Base-by-base conservation (phyloP, 768 basidiomycete genomes). In the Russula compacta region DNA sequence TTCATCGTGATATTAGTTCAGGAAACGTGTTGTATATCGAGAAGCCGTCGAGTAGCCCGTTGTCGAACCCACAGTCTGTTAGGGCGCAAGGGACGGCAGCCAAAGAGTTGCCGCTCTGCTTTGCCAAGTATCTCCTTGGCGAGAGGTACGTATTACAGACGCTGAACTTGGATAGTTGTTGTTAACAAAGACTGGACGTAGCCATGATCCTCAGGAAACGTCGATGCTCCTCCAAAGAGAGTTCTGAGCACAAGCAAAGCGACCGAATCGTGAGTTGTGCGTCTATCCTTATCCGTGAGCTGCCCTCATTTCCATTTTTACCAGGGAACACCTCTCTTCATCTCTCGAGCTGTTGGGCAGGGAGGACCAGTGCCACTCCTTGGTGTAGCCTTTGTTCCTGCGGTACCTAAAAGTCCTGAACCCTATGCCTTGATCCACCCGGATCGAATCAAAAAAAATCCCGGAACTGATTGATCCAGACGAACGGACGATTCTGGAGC, bases 161-260 rank as follows among this genome's bases (percentile, higher is more conserved):
- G 19, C 44, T 15, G 54, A 56, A 46, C n/a, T 4, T 46, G 54
- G 54, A 46, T 56, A 36, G 54, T 46, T 54, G 54, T 46, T 54
- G 53, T 15, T 54, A 33, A 43, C 40, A 33, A 54, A 43, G 53
- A 33, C 33, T 54, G 40, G 15, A 53, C 14, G 52, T 40, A 40
- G 52, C 19, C 29, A 53, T 4, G 38, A 12, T 39, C 21, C 21
- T 11, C 11, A 15, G 7, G 36, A 38, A 52, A 52, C 48, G 48
- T 49, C 48, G 24, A 5, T 49, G n/a, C n/a, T n/a, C n/a, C n/a
- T n/a, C n/a, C n/a, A n/a, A n/a, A n/a, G n/a, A n/a, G n/a, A n/a
- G n/a, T n/a, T n/a, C n/a, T n/a, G n/a, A n/a, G n/a, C n/a, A 33
- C 1, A 42, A 42, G 43, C 12, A 44, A 19, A 43, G 36, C 12